Evolutionary conservation across 176 grass and related monocot genomes (phyloP), one percentile per base, ranked within the genome.

Genomic region (Avena atlantica): DNA sequence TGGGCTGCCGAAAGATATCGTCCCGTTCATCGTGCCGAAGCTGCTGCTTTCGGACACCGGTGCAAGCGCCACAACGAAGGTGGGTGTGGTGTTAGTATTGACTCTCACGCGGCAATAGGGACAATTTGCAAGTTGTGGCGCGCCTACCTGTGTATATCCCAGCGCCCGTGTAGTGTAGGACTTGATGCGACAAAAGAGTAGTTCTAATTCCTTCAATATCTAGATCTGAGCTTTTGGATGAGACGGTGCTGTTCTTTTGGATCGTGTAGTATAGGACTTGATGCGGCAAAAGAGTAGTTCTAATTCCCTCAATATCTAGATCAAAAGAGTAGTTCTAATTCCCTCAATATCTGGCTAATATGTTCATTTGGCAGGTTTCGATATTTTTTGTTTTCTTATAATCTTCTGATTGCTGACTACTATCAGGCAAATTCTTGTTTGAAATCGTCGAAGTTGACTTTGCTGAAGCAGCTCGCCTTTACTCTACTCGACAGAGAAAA

Each of bases 11-110:
- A 67, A 67, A 67, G 64, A 67, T 8, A 36, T 27, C 14, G 13
- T 78, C 50, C 49, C 24, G 4, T 57, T 78, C 10, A 13, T 86
- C 1, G 48, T 86, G 74, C 74, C 61, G n/a, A 65, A 65, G 44
- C 2, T 76, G 57, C 29, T 85, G 44, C 83, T 76, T 31, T 11
- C 37, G 74, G 56, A 6, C 14, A 49, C 9, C 10, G 9, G 53
- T 76, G 13, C 70, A 75, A 74, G 48, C 29, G 40, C 6, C 55
- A 14, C 15, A 48, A 9, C 69, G 69, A 84, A 12, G 2, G 70
- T 84, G 5, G 62, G 57, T 76, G 24, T 76, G 82, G 49, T 44
- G 48, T 47, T 50, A 3, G 48, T 1, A 12, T 9, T 50, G 48
- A 9, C 10, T 12, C 12, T 65, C 83, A 52, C n/a, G 6, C 70